These are phyloP conservation scores for Takakia lepidozioides DNA, from an alignment of 225 moss, liverwort and hornwort genomes.

Conservation along the genomic window DNA sequence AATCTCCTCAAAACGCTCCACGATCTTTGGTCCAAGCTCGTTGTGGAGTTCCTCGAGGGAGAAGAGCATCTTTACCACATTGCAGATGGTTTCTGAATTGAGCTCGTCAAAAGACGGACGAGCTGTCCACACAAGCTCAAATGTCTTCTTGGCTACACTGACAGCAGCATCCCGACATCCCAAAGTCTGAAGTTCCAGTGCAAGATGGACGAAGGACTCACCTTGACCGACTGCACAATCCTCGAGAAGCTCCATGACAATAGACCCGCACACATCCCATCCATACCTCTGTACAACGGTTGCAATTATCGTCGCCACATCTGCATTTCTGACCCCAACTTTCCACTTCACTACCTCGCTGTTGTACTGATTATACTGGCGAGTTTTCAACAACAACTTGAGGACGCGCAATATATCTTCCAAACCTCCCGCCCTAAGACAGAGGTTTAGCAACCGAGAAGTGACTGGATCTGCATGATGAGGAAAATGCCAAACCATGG, in stretches of 20 bases:
- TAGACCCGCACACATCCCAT: slow-evolving; percentile 8
- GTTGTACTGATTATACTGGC: not conserved
- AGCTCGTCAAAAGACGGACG: not conserved
- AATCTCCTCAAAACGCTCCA: too few species aligned
- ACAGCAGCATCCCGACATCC: slow-evolving; percentile 14
- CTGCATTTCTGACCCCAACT: slow-evolving; percentile 8
- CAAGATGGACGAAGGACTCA: slow-evolving; percentile 9
- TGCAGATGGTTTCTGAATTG: slow-evolving; percentile 1
- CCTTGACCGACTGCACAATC: slow-evolving; percentile 7
- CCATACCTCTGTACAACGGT: slow-evolving; percentile 8
- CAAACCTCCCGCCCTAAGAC: slow-evolving; percentile 3
- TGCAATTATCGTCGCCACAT: slow-evolving; percentile 10
- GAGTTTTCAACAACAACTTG: slow-evolving; percentile 10
- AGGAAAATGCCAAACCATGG: not conserved
- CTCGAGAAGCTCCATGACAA: slow-evolving; percentile 4
- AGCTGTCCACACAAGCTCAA: not conserved
- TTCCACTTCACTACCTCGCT: not conserved
- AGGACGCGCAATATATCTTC: slow-evolving; percentile 9
- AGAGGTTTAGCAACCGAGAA: slow-evolving; percentile 13
- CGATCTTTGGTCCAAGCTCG: too few species aligned
- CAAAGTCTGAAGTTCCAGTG: slow-evolving; percentile 12
- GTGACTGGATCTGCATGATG: not conserved
- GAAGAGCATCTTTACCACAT: too few species aligned
- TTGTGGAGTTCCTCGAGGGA: too few species aligned
- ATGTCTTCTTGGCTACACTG: slow-evolving; percentile 14